These are phyloP conservation scores for Mediolabrus comicus DNA, from an alignment of 108 stramenopile genomes.

Conservation along the genomic window DNA sequence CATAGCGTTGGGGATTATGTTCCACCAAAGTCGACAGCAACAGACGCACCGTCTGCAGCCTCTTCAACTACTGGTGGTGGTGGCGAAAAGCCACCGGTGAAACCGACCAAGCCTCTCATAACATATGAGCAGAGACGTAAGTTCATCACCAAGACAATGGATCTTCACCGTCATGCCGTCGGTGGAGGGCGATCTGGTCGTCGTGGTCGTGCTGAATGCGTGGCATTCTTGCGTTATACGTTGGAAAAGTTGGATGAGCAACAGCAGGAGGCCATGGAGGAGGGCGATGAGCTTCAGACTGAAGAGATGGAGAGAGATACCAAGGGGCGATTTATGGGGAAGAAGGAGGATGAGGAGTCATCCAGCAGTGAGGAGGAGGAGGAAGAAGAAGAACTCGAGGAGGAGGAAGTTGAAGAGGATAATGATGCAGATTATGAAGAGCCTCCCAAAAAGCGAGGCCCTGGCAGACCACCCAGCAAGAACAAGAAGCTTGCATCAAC, in stretches of 20 bases:
- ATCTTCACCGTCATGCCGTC: constrained; percentile 33
- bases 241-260: constrained; percentile 41
- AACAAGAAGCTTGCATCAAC: constrained; percentile 4
- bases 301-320: constrained; percentile 15
- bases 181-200: constrained; percentile 40
- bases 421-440: constrained; percentile 26
- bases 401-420: constrained; percentile 21
- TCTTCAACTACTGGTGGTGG: neutral
- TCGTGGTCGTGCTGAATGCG: constrained; percentile 38
- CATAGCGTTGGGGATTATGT: neutral
- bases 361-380: constrained; percentile 28
- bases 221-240: constrained; percentile 32
- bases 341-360: constrained; percentile 21
- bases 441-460: constrained; percentile 1
- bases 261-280: constrained; percentile 33
- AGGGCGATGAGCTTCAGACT: constrained; percentile 1
- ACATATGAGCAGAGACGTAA: constrained; percentile 32
- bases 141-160: constrained; percentile 34
- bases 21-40: neutral
- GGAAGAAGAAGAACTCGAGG: constrained; percentile 14
- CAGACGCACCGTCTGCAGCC: neutral
- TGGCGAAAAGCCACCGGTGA: neutral
- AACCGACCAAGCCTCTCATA: constrained; percentile 22
- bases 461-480: constrained; percentile 16
- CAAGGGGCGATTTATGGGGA: neutral